phyloP scores from a whole-genome alignment of 176 grass and related monocot species.

The Panicum miliaceum region DNA sequence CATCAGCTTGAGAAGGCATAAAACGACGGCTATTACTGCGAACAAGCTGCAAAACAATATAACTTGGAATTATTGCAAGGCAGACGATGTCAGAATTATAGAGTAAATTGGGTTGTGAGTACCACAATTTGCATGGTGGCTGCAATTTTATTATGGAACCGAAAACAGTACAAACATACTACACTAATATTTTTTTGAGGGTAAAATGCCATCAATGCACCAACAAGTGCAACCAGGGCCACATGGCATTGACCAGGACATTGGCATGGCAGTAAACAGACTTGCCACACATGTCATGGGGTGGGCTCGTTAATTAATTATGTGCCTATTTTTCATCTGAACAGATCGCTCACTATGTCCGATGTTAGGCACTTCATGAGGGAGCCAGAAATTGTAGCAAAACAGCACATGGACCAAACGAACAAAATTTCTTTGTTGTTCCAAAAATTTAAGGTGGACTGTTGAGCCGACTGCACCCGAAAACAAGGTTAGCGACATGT shows the following conservation, averaged over 20 bases:
- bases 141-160: neutral
- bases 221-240: neutral
- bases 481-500: no score
- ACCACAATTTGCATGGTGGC: no score
- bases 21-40: conserved; percentile 94
- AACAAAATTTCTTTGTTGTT: no score
- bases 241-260: no score
- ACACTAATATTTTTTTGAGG: neutral
- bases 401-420: no score
- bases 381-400: no score
- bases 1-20: conserved; percentile 91
- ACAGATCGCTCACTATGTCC: no score
- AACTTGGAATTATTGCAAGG: conserved; percentile 23
- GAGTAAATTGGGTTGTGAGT: neutral
- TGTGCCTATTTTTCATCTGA: no score
- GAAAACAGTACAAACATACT: neutral
- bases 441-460: no score
- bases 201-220: neutral
- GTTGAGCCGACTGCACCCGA: no score
- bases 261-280: neutral
- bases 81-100: conserved; percentile 8
- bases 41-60: conserved; percentile 75
- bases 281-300: neutral
- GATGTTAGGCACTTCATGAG: no score
- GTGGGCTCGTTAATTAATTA: neutral